Evolutionary conservation across 441 rosid genomes (phyloP).

Genomic region (Erodium moschatum): DNA sequence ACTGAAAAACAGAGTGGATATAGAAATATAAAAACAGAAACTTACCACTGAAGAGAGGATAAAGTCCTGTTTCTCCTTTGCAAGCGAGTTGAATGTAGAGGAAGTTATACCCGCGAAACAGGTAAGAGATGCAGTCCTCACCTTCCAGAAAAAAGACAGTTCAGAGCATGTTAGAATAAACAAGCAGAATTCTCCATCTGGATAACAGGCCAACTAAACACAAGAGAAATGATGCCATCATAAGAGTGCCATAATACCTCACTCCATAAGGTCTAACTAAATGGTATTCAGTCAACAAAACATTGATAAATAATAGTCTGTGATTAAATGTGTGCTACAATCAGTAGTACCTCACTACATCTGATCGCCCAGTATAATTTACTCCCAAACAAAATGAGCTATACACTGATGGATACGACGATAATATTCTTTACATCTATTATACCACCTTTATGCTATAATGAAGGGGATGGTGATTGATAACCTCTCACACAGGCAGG

Average conservation of each 20-base stretch:
- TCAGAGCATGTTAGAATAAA: neutral
- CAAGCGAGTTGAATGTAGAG: slow-evolving; percentile 48
- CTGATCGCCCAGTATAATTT: neutral
- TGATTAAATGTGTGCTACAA: neutral
- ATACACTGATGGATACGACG: neutral
- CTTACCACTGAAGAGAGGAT: slow-evolving; percentile 62
- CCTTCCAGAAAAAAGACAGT: slow-evolving; percentile 38
- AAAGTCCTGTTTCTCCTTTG: slow-evolving; percentile 48
- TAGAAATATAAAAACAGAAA: slow-evolving; percentile 19
- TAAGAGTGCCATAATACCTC: neutral
- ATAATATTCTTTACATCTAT: neutral
- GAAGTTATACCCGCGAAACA: slow-evolving; percentile 94
- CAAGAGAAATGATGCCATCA: neutral
- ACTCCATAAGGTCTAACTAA: too few species aligned
- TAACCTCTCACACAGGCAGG: neutral
- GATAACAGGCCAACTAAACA: neutral
- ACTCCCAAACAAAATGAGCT: neutral
- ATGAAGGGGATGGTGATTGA: neutral
- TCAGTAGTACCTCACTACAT: neutral
- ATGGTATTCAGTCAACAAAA: too few species aligned
- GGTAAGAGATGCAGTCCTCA: slow-evolving; percentile 72
- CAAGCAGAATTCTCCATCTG: neutral
- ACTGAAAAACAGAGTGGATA: slow-evolving; percentile 12
- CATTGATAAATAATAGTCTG: neutral
- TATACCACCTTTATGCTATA: neutral